These are phyloP conservation scores for Farysia itapuensis DNA, from an alignment of 1,284 basidiomycete genomes.

Conservation along the genomic window DNA sequence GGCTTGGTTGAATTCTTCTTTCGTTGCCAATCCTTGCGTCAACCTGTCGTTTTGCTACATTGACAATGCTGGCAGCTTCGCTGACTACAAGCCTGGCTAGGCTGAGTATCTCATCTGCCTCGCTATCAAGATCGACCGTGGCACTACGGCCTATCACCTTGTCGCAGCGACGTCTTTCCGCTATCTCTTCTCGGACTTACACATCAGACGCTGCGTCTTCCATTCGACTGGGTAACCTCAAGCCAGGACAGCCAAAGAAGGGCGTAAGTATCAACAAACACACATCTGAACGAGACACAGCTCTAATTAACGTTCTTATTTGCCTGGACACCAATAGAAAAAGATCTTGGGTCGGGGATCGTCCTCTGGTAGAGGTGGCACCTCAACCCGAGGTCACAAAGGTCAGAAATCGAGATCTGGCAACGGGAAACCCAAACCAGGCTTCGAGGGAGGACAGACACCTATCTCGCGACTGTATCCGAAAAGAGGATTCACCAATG, in stretches of 20 bases:
- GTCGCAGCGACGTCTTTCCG: too few relatives aligned
- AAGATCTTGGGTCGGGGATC: slow-evolving; percentile 91
- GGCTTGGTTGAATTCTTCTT: too few relatives aligned
- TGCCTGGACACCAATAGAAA: slow-evolving; percentile 69
- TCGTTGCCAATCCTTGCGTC: too few relatives aligned
- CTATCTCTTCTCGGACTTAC: slow-evolving; percentile 7
- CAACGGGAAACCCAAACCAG: slow-evolving; percentile 76
- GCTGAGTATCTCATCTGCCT: slow-evolving; percentile 14
- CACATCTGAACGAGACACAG: too few relatives aligned
- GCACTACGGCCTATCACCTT: too few relatives aligned
- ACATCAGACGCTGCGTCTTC: slow-evolving; percentile 15
- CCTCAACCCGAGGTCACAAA: slow-evolving; percentile 89
- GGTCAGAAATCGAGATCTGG: slow-evolving; percentile 92
- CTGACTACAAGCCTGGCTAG: slow-evolving; percentile 22
- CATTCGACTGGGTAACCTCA: slow-evolving; percentile 30
- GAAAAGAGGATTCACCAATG: slow-evolving; percentile 90
- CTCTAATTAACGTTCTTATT: not conserved
- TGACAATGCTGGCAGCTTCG: slow-evolving; percentile 23
- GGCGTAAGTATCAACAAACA: too few relatives aligned
- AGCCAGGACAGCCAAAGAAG: slow-evolving; percentile 36
- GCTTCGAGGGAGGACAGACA: slow-evolving; percentile 94
- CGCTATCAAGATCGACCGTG: too few relatives aligned
- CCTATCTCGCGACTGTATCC: slow-evolving; percentile 88
- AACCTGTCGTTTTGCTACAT: too few relatives aligned
- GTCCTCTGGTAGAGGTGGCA: slow-evolving; percentile 85